Conservation (phyloP, 2,329 filamentous ascomycete genomes). For the Bipolaris cookei region DNA sequence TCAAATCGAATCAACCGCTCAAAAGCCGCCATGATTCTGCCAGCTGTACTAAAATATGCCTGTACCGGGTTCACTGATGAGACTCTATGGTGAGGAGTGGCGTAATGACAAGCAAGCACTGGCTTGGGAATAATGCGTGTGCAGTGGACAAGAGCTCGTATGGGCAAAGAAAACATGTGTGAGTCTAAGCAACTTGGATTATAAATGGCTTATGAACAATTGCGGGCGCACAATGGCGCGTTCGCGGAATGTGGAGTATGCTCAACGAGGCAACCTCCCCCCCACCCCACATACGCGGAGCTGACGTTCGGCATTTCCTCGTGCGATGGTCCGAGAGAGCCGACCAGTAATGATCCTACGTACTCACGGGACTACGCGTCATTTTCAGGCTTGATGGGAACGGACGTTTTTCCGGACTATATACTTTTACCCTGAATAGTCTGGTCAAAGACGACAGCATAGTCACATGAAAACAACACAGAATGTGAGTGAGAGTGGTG, state of each 20-base stretch:
- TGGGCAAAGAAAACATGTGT: constrained; percentile 5
- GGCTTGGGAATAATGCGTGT: not conserved
- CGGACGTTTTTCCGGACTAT: not conserved
- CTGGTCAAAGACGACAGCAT: not conserved
- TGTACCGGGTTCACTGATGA: not conserved
- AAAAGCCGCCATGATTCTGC: constrained; percentile 34
- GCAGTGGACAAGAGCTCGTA: constrained; percentile 1
- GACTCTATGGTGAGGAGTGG: not conserved
- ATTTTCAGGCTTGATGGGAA: not conserved
- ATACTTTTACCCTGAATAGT: not conserved
- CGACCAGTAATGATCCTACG: not conserved
- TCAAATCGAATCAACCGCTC: constrained; percentile 45
- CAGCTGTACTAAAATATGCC: constrained; percentile 5
- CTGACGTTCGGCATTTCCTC: constrained; percentile 13
- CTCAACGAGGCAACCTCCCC: constrained; percentile 3
- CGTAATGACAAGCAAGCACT: not conserved
- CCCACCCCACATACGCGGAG: constrained; percentile 19
- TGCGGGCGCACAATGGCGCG: not conserved
- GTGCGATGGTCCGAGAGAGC: not conserved
- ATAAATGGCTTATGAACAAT: not conserved
- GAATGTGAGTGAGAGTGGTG: not conserved
- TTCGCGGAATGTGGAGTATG: constrained; percentile 3
- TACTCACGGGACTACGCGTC: constrained; percentile 13
- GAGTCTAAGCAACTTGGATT: constrained; percentile 4
- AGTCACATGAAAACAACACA: not conserved